These are phyloP conservation scores for Metschnikowia aberdeeniae DNA, from an alignment of 805 yeast species.

Conservation along the genomic window DNA sequence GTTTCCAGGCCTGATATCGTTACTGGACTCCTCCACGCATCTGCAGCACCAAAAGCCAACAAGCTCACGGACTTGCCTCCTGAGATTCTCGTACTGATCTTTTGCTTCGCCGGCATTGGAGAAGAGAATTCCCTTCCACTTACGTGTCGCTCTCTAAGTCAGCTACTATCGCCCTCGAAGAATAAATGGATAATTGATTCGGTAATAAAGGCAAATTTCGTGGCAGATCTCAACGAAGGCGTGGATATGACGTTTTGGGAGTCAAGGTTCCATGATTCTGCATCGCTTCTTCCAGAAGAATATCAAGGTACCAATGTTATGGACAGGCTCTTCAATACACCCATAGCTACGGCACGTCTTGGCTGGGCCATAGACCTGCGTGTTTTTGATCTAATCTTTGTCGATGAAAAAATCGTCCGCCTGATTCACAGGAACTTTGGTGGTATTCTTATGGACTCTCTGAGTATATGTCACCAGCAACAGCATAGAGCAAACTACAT, in stretches of 20 bases:
- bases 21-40: background rate
- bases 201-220: slow-evolving; percentile 22
- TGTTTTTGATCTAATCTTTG: slow-evolving; percentile 13
- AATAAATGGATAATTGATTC: slow-evolving; percentile 15
- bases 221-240: slow-evolving; percentile 18
- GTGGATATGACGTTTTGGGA: slow-evolving; percentile 12
- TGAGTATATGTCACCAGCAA: slow-evolving; percentile 2
- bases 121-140: slow-evolving; percentile 29
- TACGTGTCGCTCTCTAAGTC: slow-evolving; percentile 26
- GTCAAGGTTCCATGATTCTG: background rate
- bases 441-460: background rate
- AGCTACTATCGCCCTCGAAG: slow-evolving; percentile 18
- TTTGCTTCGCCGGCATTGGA: slow-evolving; percentile 32
- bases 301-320: background rate
- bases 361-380: slow-evolving; percentile 10
- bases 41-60: background rate
- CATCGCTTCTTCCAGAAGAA: slow-evolving; percentile 6
- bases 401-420: slow-evolving; percentile 11
- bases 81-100: slow-evolving; percentile 40
- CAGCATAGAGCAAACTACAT: slow-evolving; percentile 6
- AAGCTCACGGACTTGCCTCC: slow-evolving; percentile 36
- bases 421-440: slow-evolving; percentile 4
- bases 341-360: slow-evolving; percentile 1
- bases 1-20: background rate
- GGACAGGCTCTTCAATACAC: slow-evolving; percentile 2